phyloP scores from a whole-genome alignment of 352 stramenopile species.

The Aphanomyces astaci region DNA sequence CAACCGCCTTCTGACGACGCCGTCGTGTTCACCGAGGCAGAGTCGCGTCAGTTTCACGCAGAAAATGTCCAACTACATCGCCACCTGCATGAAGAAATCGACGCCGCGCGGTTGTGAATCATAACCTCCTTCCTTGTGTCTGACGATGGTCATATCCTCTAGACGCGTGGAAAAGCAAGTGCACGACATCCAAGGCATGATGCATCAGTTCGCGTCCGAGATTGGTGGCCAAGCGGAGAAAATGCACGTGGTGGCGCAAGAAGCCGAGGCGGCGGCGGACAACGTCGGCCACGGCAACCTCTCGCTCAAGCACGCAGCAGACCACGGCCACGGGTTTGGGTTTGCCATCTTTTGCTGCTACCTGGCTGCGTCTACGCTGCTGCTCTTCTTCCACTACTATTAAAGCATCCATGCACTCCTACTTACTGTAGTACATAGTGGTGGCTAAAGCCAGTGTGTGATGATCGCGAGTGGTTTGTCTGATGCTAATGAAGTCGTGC shows the following conservation, averaged over 20 bases:
- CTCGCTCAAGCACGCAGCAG: constrained; percentile 64
- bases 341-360: constrained; percentile 87
- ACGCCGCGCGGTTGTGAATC: constrained; percentile 35
- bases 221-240: constrained; percentile 76
- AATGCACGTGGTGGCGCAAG: constrained; percentile 66
- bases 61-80: constrained; percentile 74
- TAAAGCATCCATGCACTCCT: not conserved
- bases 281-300: constrained; percentile 75
- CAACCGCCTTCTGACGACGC: too few species aligned
- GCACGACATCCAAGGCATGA: constrained; percentile 74
- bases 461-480: too few species aligned
- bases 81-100: constrained; percentile 80
- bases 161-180: constrained; percentile 83
- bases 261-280: constrained; percentile 55
- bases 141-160: too few species aligned
- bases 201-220: constrained; percentile 79
- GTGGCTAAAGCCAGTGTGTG: too few species aligned
- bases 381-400: constrained; percentile 68
- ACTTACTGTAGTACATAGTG: too few species aligned
- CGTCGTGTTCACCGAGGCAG: constrained; percentile 5
- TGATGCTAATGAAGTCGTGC: too few species aligned
- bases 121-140: not conserved
- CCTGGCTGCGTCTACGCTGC: constrained; percentile 48
- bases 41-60: not conserved
- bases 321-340: constrained; percentile 66